Evolutionary conservation across 129 eudicot species (phyloP).

Genomic region (Saussurea involucrata): DNA sequence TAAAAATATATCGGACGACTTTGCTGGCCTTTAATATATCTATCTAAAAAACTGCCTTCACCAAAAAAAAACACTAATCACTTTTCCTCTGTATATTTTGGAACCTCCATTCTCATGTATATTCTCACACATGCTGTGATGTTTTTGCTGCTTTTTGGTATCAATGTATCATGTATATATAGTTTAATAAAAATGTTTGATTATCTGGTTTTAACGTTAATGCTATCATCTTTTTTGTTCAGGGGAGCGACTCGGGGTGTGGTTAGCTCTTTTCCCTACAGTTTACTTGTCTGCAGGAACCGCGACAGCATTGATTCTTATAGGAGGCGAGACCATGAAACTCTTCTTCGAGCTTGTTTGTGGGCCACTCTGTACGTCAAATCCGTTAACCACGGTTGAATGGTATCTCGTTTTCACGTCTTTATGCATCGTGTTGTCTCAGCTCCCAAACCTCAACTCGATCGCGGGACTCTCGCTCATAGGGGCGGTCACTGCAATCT

Average conservation of each 20-base stretch:
- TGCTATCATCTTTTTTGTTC: conserved; percentile 7
- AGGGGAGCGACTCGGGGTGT: conserved; percentile 65
- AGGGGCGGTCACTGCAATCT: conserved; percentile 56
- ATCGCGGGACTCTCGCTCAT: conserved; percentile 72
- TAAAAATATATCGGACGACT: no score
- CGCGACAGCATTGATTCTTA: conserved; percentile 61
- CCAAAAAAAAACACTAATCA: no score
- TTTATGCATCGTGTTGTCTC: conserved; percentile 57
- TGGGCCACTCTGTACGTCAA: conserved; percentile 30
- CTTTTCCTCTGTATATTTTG: no score
- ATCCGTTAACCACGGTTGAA: conserved; percentile 41
- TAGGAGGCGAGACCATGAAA: conserved; percentile 67
- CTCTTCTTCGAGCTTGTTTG: conserved; percentile 47
- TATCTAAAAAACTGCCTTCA: no score
- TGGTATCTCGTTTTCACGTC: conserved; percentile 72
- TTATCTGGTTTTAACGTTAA: background rate
- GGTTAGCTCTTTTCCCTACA: conserved; percentile 59
- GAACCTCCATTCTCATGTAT: no score
- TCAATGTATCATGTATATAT: background rate
- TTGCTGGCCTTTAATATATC: no score
- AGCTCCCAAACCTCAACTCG: conserved; percentile 79
- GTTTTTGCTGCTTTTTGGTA: background rate
- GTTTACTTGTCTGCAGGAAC: conserved; percentile 78
- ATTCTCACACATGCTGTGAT: no score
- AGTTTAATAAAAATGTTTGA: background rate